These are phyloP conservation scores for Phytophthora pisi DNA, from an alignment of 352 stramenopile species.

Conservation along the genomic window DNA sequence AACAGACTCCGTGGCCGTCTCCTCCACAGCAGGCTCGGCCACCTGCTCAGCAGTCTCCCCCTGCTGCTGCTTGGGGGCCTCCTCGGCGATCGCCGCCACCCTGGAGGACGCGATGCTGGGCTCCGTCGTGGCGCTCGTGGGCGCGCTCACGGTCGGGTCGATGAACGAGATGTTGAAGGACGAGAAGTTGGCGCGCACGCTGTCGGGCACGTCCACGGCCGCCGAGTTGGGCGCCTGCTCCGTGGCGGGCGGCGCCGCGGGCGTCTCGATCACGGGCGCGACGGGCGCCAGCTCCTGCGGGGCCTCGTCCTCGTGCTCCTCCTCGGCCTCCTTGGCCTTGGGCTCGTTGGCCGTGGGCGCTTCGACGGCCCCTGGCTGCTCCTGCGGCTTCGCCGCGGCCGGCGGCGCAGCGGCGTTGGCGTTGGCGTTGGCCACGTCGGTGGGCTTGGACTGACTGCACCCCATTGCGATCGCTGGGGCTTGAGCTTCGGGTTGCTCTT, in stretches of 20 bases:
- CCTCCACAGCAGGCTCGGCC: constrained; percentile 2
- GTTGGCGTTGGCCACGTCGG: constrained; percentile 23
- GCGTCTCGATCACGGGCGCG: constrained; percentile 9
- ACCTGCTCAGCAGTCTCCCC: too few species aligned
- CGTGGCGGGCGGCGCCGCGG: constrained; percentile 1
- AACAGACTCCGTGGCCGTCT: constrained; percentile 1
- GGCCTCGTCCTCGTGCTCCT: constrained; percentile 34
- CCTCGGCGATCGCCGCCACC: constrained; percentile 8
- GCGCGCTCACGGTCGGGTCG: constrained; percentile 46
- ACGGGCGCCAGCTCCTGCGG: constrained; percentile 31
- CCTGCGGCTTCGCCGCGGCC: too few species aligned
- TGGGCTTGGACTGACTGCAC: constrained; percentile 47
- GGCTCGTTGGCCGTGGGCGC: constrained; percentile 8
- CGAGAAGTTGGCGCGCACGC: constrained; percentile 55
- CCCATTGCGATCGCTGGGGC: constrained; percentile 26
- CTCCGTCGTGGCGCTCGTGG: constrained; percentile 39
- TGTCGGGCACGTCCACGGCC: constrained; percentile 46
- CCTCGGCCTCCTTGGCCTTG: background rate
- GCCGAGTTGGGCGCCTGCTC: constrained; percentile 26
- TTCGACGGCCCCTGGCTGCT: constrained; percentile 9
- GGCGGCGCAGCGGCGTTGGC: too few species aligned
- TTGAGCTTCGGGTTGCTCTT: constrained; percentile 17
- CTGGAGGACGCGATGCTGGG: constrained; percentile 32
- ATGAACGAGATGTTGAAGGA: constrained; percentile 66
- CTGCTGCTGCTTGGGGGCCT: background rate